phyloP scores from a whole-genome alignment of 805 yeast species.

The Saturnispora ahearnii region DNA sequence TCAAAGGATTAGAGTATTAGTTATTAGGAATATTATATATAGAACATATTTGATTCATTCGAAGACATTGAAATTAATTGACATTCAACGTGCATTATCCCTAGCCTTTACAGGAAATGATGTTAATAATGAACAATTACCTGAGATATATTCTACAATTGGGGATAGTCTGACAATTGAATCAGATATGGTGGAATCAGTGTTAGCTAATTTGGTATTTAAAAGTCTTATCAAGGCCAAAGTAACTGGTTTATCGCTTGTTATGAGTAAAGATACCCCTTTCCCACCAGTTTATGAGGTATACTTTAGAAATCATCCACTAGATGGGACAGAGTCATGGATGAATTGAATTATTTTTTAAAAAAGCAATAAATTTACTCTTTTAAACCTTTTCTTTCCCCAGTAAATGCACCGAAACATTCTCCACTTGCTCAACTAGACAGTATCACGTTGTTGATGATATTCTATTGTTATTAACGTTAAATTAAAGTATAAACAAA shows the following conservation, averaged over 20 bases:
- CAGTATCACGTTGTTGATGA: too few species aligned
- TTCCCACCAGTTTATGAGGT: conserved; percentile 23
- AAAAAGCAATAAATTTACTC: not conserved
- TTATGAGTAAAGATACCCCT: conserved; percentile 23
- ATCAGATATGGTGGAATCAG: conserved; percentile 35
- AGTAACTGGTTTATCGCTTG: conserved; percentile 25
- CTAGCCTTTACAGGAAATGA: conserved; percentile 11
- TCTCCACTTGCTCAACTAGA: too few species aligned
- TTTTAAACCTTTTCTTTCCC: too few species aligned
- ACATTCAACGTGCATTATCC: conserved; percentile 21
- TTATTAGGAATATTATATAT: conserved; percentile 35
- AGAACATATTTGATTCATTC: conserved; percentile 17
- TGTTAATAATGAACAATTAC: conserved; percentile 3
- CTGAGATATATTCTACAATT: conserved; percentile 13
- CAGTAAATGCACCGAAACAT: too few species aligned
- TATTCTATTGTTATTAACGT: too few species aligned
- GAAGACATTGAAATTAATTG: conserved; percentile 14
- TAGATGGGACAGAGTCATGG: conserved; percentile 24
- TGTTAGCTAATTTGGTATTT: conserved; percentile 43
- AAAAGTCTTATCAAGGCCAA: conserved; percentile 48
- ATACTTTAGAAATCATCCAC: conserved; percentile 16
- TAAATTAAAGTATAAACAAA: too few species aligned
- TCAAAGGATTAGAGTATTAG: conserved; percentile 36
- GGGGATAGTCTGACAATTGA: conserved; percentile 5
- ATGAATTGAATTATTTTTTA: conserved; percentile 13